Evolutionary conservation across 768 basidiomycete species (phyloP).

Genomic region (Mycena sanguinolenta): DNA sequence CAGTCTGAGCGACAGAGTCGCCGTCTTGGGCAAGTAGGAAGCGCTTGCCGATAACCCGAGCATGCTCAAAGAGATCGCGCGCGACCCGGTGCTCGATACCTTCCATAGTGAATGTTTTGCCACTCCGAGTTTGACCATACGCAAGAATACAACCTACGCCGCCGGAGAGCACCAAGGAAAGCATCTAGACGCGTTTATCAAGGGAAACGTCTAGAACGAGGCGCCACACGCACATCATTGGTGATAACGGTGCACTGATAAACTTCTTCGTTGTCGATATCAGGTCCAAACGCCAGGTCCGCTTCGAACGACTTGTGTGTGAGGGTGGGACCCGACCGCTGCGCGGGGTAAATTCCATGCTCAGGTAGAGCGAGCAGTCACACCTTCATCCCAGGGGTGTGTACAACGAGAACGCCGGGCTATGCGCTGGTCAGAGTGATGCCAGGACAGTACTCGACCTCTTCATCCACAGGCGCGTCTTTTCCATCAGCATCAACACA

Average conservation of each 20-base stretch:
- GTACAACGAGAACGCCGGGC: conserved; percentile 48
- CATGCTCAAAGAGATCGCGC: conserved; percentile 47
- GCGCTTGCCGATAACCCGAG: conserved; percentile 37
- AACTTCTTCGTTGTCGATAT: conserved; percentile 48
- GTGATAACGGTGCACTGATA: conserved; percentile 49
- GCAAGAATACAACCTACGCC: conserved; percentile 50
- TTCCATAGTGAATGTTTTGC: conserved; percentile 53
- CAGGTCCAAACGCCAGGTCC: conserved; percentile 51
- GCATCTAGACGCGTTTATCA: conserved; percentile 35
- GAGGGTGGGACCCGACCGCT: conserved; percentile 53
- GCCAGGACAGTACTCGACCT: conserved; percentile 46
- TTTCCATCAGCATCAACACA: conserved; percentile 33
- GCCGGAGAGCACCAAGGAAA: conserved; percentile 45
- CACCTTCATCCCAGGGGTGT: conserved; percentile 52
- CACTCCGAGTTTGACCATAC: conserved; percentile 50
- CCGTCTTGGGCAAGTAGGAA: conserved; percentile 36
- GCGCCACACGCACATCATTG: conserved; percentile 42
- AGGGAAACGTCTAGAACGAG: too few species aligned
- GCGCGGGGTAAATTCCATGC: conserved; percentile 6
- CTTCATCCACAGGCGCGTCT: conserved; percentile 16
- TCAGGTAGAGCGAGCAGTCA: background rate
- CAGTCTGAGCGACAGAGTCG: conserved; percentile 19
- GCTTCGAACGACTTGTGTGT: conserved; percentile 49
- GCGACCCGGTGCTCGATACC: conserved; percentile 49
- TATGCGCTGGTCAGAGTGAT: conserved; percentile 46